Evolutionary conservation across 495 filamentous ascomycete species (phyloP), one percentile per base, ranked within the genome.

Genomic region (Massariosphaeria phaeospora): DNA sequence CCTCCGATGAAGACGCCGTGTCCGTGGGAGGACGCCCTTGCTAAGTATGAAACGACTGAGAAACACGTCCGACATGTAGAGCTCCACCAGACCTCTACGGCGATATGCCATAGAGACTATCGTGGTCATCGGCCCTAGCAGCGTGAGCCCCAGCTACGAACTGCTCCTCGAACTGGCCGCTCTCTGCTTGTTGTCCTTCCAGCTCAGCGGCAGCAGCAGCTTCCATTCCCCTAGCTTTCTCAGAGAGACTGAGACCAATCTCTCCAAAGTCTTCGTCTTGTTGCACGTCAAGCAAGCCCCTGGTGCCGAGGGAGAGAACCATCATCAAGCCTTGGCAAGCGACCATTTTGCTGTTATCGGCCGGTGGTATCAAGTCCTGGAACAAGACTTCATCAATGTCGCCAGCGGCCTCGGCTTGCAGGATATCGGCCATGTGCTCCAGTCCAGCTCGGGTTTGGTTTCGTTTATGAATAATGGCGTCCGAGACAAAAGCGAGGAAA

Each of bases 281-380:
- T 59, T 71, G 61, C 2, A 85, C 76, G 26, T 68, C 62, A 34
- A 86, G 59, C 44, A 80, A 62, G 0, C 74, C 76, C 70, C 81
- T 86, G 9, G 82, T 88, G 9, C 79, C 83, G 7, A 91, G 79
- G 15, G 78, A 73, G 13, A 94, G 76, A 11, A 82, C 75, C 69
- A 91, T 83, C 67, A 86, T 79, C 52, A 94, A 75, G 0, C 76
- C 88, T 61, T 89, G 85, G 8, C 83, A 83, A 31, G 84, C 85
- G 0, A 88, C 79, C 13, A 75, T 68, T 12, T 72, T 72, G 24
- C 72, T 76, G 31, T 81, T 80, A 21, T 75, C 66, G 20, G 44
- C 52, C 0, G 76, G 75, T 20, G 83, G 76, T 17, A 88, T 72
- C 12, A 91, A 63, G 21, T 78, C 68, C 43, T 80, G 78, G 63